Percentiles rank a stretch among this genome's conserved stretches.
These are phyloP conservation scores for Diddensiella santjacobensis DNA, from an alignment of 805 yeast genomes.

Conservation along the genomic window DNA sequence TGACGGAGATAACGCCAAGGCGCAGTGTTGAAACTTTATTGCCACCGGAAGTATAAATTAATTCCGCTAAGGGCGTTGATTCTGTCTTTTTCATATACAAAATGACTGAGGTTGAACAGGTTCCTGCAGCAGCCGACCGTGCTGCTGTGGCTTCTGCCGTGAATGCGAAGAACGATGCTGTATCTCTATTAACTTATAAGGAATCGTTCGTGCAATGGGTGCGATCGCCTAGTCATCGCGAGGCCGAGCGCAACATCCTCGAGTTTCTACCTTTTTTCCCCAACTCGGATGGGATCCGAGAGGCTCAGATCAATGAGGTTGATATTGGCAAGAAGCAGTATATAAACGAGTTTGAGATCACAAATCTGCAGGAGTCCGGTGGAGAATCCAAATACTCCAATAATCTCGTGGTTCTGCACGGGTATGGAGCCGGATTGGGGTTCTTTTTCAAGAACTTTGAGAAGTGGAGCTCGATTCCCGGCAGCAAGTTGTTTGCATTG, in stretches of 20 bases:
- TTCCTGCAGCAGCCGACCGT: too few species aligned
- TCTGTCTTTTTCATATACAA: too few species aligned
- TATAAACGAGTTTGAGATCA: constrained; percentile 73
- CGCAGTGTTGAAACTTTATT: too few species aligned
- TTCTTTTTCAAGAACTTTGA: constrained; percentile 71
- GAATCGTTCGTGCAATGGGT: constrained; percentile 45
- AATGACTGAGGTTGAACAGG: background rate
- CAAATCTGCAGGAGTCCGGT: constrained; percentile 17
- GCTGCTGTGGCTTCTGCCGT: background rate
- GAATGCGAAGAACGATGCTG: background rate
- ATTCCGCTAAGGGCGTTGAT: too few species aligned
- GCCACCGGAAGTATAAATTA: too few species aligned
- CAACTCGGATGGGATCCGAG: constrained; percentile 27
- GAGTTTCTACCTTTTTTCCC: constrained; percentile 51
- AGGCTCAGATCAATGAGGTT: constrained; percentile 41
- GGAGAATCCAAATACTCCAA: constrained; percentile 34
- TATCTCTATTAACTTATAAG: constrained; percentile 1
- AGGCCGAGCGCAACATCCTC: constrained; percentile 48
- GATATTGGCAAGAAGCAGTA: constrained; percentile 46
- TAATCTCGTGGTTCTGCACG: constrained; percentile 77
- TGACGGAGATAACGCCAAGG: too few species aligned
- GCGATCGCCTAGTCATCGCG: constrained; percentile 32
- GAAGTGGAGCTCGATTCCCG: constrained; percentile 36
- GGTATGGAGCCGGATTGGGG: constrained; percentile 90
- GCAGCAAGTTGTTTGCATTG: constrained; percentile 77